Percentiles rank a stretch among this genome's conserved stretches.
These are phyloP conservation scores for Skeletonema marinoi DNA, from an alignment of 108 stramenopile species.

Conservation along the genomic window DNA sequence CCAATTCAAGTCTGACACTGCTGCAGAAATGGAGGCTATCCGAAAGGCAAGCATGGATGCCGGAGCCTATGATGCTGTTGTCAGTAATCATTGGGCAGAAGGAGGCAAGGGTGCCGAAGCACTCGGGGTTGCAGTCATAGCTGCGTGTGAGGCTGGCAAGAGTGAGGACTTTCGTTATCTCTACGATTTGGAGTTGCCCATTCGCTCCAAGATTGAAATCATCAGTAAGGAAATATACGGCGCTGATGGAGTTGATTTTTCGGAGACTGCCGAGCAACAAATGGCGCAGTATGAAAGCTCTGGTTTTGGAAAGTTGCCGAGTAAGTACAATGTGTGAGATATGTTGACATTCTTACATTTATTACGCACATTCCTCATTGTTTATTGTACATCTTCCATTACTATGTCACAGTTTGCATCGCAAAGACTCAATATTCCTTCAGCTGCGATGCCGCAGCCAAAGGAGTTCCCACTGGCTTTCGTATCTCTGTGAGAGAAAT, in stretches of 20 bases:
- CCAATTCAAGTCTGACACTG: conserved; percentile 92
- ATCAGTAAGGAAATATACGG: conserved; percentile 96
- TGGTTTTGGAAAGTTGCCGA: conserved; percentile 93
- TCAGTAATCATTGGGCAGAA: conserved; percentile 95
- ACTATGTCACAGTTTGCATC: conserved; percentile 85
- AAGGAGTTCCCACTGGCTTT: conserved; percentile 93
- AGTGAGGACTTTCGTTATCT: conserved; percentile 87
- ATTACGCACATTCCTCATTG: conserved; percentile 25
- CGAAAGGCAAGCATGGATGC: conserved; percentile 82
- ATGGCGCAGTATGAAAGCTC: conserved; percentile 88
- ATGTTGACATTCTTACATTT: background rate
- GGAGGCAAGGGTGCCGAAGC: conserved; percentile 95
- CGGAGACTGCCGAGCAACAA: conserved; percentile 88
- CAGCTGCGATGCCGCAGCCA: conserved; percentile 90
- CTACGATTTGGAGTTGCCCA: conserved; percentile 82
- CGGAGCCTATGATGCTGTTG: conserved; percentile 92
- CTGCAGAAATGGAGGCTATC: conserved; percentile 92
- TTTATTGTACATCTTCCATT: conserved; percentile 25
- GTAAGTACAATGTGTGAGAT: background rate
- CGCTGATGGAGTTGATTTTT: conserved; percentile 93
- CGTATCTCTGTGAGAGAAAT: conserved; percentile 94
- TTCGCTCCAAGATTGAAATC: conserved; percentile 90
- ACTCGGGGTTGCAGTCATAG: conserved; percentile 89
- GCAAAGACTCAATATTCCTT: conserved; percentile 99
- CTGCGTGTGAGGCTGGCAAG: conserved; percentile 75